These are phyloP conservation scores for Phoma sp. DNA, from an alignment of 2,329 filamentous ascomycete genomes.

Conservation along the genomic window DNA sequence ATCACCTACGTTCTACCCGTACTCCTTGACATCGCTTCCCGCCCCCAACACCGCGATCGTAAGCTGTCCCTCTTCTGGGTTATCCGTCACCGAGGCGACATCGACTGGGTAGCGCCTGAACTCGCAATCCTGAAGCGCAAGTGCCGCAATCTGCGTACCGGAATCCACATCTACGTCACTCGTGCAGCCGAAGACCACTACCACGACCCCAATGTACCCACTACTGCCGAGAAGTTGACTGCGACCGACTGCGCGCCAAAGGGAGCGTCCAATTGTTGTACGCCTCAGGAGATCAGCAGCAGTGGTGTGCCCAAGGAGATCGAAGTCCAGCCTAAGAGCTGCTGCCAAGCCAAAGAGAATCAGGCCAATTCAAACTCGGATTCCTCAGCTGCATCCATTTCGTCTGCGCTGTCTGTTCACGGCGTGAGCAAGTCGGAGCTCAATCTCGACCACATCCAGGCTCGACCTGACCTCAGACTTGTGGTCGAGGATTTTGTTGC, in stretches of 20 bases:
- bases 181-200: conserved; percentile 33
- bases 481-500: conserved; percentile 35
- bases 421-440: conserved; percentile 40
- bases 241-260: conserved; percentile 18
- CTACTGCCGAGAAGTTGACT: conserved; percentile 29
- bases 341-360: conserved; percentile 32
- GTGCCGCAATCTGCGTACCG: conserved; percentile 32
- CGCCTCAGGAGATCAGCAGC: neutral
- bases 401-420: conserved; percentile 36
- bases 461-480: conserved; percentile 29
- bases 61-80: conserved; percentile 47
- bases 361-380: conserved; percentile 20
- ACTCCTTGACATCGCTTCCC: conserved; percentile 37
- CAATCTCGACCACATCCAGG: conserved; percentile 34
- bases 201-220: conserved; percentile 21
- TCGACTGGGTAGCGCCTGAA: conserved; percentile 47
- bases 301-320: conserved; percentile 9
- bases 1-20: conserved; percentile 50
- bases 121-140: conserved; percentile 41
- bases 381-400: conserved; percentile 30
- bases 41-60: conserved; percentile 32
- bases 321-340: conserved; percentile 10
- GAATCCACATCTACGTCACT: conserved; percentile 46
- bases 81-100: conserved; percentile 40
- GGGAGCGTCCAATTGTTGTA: conserved; percentile 5